phyloP scores from a whole-genome alignment of 805 yeast genomes.

The Yamadazyma olivae region DNA sequence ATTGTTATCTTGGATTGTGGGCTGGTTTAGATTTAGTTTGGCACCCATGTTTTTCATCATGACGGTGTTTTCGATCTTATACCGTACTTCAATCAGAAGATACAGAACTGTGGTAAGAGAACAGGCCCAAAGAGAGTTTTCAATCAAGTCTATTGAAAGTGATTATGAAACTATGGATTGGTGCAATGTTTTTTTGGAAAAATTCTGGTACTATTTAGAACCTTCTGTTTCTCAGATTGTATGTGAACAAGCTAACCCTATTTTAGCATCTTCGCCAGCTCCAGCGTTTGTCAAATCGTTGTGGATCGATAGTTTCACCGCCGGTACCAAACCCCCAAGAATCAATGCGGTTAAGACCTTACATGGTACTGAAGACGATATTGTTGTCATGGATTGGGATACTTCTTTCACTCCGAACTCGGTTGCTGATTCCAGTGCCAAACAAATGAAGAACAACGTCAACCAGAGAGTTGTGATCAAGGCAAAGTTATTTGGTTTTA shows the following conservation, averaged over 20 bases:
- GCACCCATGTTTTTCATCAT: constrained; percentile 80
- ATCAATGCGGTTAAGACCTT: constrained; percentile 86
- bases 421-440: constrained; percentile 74
- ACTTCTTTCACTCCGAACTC: constrained; percentile 92
- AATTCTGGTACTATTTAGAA: constrained; percentile 89
- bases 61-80: constrained; percentile 59
- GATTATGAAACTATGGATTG: constrained; percentile 96
- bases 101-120: constrained; percentile 75
- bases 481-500: constrained; percentile 76
- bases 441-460: constrained; percentile 80
- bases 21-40: constrained; percentile 70
- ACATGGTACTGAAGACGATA: constrained; percentile 85
- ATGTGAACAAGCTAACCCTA: constrained; percentile 80
- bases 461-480: constrained; percentile 79
- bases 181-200: constrained; percentile 84
- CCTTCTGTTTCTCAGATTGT: constrained; percentile 86
- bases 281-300: constrained; percentile 83
- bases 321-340: constrained; percentile 95
- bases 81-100: constrained; percentile 79
- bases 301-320: constrained; percentile 85
- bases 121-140: constrained; percentile 80
- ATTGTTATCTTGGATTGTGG: constrained; percentile 71
- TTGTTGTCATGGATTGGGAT: constrained; percentile 98
- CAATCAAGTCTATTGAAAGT: constrained; percentile 75
- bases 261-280: constrained; percentile 68